Evolutionary conservation across 306 rosid genomes (phyloP), one percentile per base, ranked within the genome.

Genomic region (Acmispon strigosus): DNA sequence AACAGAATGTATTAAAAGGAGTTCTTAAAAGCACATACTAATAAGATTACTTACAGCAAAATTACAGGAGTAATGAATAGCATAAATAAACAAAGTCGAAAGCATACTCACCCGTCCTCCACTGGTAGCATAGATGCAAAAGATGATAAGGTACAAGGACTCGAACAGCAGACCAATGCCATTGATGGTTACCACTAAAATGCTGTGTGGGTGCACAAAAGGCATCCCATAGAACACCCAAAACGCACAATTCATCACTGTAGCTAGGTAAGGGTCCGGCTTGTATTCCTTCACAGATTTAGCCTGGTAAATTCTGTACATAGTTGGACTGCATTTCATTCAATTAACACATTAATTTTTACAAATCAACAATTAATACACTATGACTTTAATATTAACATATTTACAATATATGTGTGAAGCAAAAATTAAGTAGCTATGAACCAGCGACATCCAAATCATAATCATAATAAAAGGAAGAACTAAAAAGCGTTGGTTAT

Each of bases 151-250:
- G 41, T 92, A 92, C 29, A 77, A 7, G 7, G 88, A 52, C 82
- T 86, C 91, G 0, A 92, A 18, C 0, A 32, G 71, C 13, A 92
- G 88, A 0, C 98, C 96, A 71, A 84, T 56, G 7, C 62, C 17
- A 37, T 92, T 92, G 15, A 88, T 90, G 32, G 92, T 85, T 43
- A 83, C 49, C 0, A 90, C 92, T 13, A 92, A 83, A 57, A 77
- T 3, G 47, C 91, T 92, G 12, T 92, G 15, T 0, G 92, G 91
- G 36, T 86, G 89, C 39, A 92, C 86, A 50, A 90, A 83, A 2
- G 98, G 96, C 80, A 90, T 5, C 9, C 96, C 98, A 45, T 90
- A 92, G 29, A 86, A 79, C 2, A 84, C 58, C 96, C 96, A 92
- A 8, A 81, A 83, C 5, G 91, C 52, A 77, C 98, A 92, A 64